Conservation (phyloP, 768 basidiomycete species). For the Russula brevipes region DNA sequence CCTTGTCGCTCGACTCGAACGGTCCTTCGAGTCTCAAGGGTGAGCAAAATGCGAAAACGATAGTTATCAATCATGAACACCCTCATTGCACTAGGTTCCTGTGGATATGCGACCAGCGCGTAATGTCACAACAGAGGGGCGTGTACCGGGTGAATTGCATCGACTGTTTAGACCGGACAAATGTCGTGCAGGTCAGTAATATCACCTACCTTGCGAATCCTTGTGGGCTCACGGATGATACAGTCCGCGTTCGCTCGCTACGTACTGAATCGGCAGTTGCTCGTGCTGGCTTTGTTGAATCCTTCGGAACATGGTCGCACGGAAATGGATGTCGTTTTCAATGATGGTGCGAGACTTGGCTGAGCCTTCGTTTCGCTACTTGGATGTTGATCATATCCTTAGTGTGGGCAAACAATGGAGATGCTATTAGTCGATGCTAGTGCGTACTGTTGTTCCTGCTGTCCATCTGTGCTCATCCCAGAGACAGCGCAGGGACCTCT, state of each 20-base stretch:
- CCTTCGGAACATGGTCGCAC: slow-evolving; percentile 48
- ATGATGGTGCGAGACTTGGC: slow-evolving; percentile 49
- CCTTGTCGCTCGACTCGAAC: slow-evolving; percentile 63
- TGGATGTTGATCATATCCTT: slow-evolving; percentile 2
- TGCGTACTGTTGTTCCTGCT: slow-evolving; percentile 35
- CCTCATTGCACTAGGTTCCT: slow-evolving; percentile 51
- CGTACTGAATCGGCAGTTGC: slow-evolving; percentile 68
- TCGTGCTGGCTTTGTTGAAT: slow-evolving; percentile 63
- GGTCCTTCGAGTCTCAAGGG: slow-evolving; percentile 78
- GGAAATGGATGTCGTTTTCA: slow-evolving; percentile 71
- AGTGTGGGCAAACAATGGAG: slow-evolving; percentile 99
- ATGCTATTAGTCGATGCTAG: slow-evolving; percentile 88
- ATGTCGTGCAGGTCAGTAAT: slow-evolving; percentile 72
- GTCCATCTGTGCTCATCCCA: slow-evolving; percentile 24
- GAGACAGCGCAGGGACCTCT: slow-evolving; percentile 80
- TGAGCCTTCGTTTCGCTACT: slow-evolving; percentile 4
- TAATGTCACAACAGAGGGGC: slow-evolving; percentile 78
- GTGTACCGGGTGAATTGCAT: slow-evolving; percentile 92
- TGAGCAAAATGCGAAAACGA: slow-evolving; percentile 29
- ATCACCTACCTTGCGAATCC: background rate
- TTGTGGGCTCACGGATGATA: slow-evolving; percentile 15
- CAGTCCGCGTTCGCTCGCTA: slow-evolving; percentile 90
- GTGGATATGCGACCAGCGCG: slow-evolving; percentile 67
- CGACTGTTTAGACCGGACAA: slow-evolving; percentile 92
- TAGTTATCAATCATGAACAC: background rate